phyloP scores from a whole-genome alignment of 306 rosid species.

The Comarum palustre region DNA sequence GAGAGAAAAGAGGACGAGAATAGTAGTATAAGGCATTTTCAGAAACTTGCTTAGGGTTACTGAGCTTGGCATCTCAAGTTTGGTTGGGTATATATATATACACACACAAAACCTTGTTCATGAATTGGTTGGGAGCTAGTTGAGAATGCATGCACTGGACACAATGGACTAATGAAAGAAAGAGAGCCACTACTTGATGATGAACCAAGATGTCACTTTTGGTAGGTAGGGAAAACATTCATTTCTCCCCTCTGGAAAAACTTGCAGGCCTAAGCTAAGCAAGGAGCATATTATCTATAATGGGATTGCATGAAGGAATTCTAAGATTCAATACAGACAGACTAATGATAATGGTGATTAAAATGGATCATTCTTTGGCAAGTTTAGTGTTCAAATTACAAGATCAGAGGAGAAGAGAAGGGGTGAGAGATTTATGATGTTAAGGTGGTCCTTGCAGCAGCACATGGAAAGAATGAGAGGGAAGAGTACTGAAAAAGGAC shows the following conservation, averaged over 20 bases:
- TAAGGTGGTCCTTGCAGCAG: slow-evolving; percentile 53
- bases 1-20: slow-evolving; percentile 43
- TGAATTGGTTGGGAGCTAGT: slow-evolving; percentile 24
- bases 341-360: slow-evolving; percentile 6
- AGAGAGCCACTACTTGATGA: slow-evolving; percentile 24
- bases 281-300: background rate
- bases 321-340: background rate
- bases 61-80: background rate
- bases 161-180: slow-evolving; percentile 29
- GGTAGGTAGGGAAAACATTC: background rate
- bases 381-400: background rate
- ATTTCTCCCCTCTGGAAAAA: background rate
- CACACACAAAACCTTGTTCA: background rate
- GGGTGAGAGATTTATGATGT: slow-evolving; percentile 8
- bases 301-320: background rate
- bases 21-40: slow-evolving; percentile 38
- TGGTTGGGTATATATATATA: slow-evolving; percentile 14
- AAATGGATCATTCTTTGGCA: background rate
- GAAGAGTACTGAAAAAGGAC: background rate
- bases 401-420: background rate
- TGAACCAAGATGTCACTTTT: slow-evolving; percentile 10
- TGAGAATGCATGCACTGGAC: slow-evolving; percentile 23
- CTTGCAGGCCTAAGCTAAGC: slow-evolving; percentile 2
- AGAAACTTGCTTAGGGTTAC: background rate
- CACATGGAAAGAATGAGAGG: slow-evolving; percentile 49